These are phyloP conservation scores for Piromyces finnis DNA, from an alignment of 192 early-diverging fungal species.

Conservation along the genomic window DNA sequence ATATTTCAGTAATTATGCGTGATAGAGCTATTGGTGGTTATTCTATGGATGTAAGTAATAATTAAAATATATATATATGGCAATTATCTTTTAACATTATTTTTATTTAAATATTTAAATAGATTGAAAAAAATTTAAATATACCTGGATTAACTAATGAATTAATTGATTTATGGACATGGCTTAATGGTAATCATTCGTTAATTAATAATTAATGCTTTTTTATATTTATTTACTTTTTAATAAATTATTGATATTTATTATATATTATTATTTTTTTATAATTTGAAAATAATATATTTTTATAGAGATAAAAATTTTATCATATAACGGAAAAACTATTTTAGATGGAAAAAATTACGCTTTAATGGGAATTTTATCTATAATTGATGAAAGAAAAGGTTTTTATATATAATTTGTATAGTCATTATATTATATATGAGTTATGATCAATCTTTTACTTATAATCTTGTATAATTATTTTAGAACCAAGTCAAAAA, in stretches of 20 bases:
- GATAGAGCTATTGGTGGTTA: constrained; percentile 58
- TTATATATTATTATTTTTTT: too few species aligned
- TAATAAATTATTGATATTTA: too few species aligned
- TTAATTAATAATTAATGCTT: too few species aligned
- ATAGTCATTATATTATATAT: too few species aligned
- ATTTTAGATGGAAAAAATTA: constrained; percentile 7
- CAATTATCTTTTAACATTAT: too few species aligned
- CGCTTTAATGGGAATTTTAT: constrained; percentile 8
- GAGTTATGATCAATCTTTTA: too few species aligned
- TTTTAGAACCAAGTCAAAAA: background rate
- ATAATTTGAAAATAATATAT: too few species aligned
- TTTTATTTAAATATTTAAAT: too few species aligned
- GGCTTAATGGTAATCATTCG: constrained; percentile 6
- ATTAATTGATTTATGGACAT: background rate
- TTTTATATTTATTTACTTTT: too few species aligned
- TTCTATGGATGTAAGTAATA: constrained; percentile 43
- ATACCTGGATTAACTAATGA: background rate
- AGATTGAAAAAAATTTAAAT: background rate
- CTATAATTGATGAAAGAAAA: constrained; percentile 11
- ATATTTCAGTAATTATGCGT: constrained; percentile 70
- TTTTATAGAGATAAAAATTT: background rate
- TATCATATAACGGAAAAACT: background rate
- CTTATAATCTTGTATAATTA: too few species aligned
- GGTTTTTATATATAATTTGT: too few species aligned
- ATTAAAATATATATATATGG: constrained; percentile 12